These are phyloP conservation scores for Meira nashicola DNA, from an alignment of 1,284 basidiomycete species.

Conservation along the genomic window DNA sequence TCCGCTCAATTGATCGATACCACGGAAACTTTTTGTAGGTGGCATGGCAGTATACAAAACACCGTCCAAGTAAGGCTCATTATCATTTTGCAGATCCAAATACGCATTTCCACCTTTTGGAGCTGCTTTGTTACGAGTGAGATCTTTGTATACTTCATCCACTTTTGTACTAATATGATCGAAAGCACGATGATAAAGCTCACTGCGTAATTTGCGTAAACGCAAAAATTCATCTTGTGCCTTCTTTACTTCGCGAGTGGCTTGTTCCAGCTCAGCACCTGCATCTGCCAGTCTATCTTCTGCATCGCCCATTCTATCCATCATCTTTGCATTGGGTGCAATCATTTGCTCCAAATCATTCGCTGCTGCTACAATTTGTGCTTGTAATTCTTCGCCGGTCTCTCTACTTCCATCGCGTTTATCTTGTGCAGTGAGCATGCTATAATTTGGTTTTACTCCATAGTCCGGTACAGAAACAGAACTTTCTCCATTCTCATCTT, in stretches of 20 bases:
- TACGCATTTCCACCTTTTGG: conserved; percentile 96
- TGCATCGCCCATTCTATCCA: conserved; percentile 89
- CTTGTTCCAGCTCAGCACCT: conserved; percentile 60
- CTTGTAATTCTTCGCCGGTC: conserved; percentile 68
- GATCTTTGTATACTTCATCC: conserved; percentile 93
- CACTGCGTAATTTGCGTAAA: conserved; percentile 65
- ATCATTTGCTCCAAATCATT: conserved; percentile 87
- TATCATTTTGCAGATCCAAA: conserved; percentile 87
- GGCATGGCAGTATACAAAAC: conserved; percentile 96
- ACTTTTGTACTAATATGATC: conserved; percentile 90
- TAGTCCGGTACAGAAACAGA: conserved; percentile 72
- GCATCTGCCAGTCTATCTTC: conserved; percentile 62
- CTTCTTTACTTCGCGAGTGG: conserved; percentile 71
- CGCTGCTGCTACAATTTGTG: conserved; percentile 35
- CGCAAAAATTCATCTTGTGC: conserved; percentile 87
- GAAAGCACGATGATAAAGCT: conserved; percentile 93
- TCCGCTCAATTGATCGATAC: conserved; percentile 97
- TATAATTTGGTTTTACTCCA: conserved; percentile 84
- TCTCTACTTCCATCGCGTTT: conserved; percentile 69
- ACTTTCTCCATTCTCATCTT: conserved; percentile 66
- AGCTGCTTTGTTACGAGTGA: conserved; percentile 86
- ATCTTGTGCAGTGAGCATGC: conserved; percentile 72
- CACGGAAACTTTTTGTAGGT: conserved; percentile 96
- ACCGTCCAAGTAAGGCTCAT: conserved; percentile 93
- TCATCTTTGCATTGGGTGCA: conserved; percentile 85